phyloP scores from a whole-genome alignment of 768 basidiomycete genomes.

The Leccinum subtestaceum region DNA sequence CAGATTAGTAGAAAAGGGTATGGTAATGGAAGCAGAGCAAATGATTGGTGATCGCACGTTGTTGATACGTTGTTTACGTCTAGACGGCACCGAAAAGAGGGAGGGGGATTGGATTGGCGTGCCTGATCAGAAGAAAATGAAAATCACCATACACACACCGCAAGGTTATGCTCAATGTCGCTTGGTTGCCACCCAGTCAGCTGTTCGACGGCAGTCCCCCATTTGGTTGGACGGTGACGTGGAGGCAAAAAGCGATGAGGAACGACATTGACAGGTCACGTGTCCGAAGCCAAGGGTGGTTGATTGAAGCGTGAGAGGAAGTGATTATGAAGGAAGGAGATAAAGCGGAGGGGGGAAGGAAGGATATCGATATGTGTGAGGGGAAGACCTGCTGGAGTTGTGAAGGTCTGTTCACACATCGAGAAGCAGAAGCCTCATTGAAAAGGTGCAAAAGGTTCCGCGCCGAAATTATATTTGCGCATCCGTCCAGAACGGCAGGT shows the following conservation, averaged over 20 bases:
- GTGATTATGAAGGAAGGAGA: neutral
- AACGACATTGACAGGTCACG: slow-evolving; percentile 20
- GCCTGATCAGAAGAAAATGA: slow-evolving; percentile 26
- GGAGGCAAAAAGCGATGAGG: neutral
- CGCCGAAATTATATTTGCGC: slow-evolving; percentile 32
- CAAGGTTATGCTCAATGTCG: slow-evolving; percentile 18
- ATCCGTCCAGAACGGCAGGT: slow-evolving; percentile 27
- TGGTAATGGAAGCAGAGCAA: slow-evolving; percentile 12
- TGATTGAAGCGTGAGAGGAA: slow-evolving; percentile 2
- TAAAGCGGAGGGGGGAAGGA: neutral
- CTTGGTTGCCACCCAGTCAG: slow-evolving; percentile 12
- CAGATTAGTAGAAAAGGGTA: slow-evolving; percentile 24
- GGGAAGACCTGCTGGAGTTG: slow-evolving; percentile 6
- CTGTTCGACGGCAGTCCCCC: slow-evolving; percentile 1
- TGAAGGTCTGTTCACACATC: slow-evolving; percentile 16
- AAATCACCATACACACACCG: slow-evolving; percentile 20
- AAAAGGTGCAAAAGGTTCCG: slow-evolving; percentile 25
- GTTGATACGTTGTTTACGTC: slow-evolving; percentile 26
- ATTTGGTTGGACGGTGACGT: slow-evolving; percentile 10
- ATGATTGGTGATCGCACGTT: slow-evolving; percentile 30
- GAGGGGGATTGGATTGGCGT: slow-evolving; percentile 19
- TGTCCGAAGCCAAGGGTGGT: slow-evolving; percentile 20
- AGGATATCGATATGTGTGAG: slow-evolving; percentile 14
- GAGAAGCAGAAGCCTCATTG: slow-evolving; percentile 11
- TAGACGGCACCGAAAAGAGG: slow-evolving; percentile 36